Base-by-base conservation (phyloP, 805 yeast species). In the Metschnikowia noctiluminum region DNA sequence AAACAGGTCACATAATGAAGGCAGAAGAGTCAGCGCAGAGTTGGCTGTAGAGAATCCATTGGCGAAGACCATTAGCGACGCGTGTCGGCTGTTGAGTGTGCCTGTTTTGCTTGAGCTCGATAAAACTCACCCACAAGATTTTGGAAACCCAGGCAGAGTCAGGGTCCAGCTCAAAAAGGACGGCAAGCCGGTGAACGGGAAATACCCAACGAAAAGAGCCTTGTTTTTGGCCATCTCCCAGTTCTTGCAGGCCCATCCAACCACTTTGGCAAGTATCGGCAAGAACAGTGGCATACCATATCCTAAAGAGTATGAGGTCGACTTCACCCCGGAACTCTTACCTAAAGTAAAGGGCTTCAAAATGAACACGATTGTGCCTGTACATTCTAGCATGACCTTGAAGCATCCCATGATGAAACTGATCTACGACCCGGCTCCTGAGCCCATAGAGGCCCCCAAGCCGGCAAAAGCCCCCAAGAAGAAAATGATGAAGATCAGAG, bases 91-190 rank as follows among this genome's bases (percentile, higher is more conserved):
- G n/a, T 55, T 71, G 46, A 56, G 62, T 28, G 51, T 73, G 37
- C 74, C 75, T 2, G 70, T 74, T 2, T 72, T 85, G 38, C 74
- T 83, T 49, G 94, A 88, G 67, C 82, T 92, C 52, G 89, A 86
- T 51, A 94, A 90, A 70, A 68, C 86, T 1, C 99, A 92, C 68
- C 98, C 98, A 11, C 96, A 91, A 66, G 98, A 92, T 68, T 94
- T 85, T 78, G 96, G 98, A 56, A 92, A 92, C 62, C 95, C 97
- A 5, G 99, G 99, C n/a, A 78, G 98, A 60, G 91, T 94, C 34
- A 80, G 96, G 56, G 85, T 90, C 21, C 71, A 82, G 40, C 56
- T 89, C 37, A 85, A 82, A 59, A 67, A 65, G 43, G 56, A 58
- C n/a, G 60, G 60, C 11, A 77, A 78, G 42, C 67, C 76, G 10